Conservation (phyloP, 129 eudicot species). For the Centella asiatica region DNA sequence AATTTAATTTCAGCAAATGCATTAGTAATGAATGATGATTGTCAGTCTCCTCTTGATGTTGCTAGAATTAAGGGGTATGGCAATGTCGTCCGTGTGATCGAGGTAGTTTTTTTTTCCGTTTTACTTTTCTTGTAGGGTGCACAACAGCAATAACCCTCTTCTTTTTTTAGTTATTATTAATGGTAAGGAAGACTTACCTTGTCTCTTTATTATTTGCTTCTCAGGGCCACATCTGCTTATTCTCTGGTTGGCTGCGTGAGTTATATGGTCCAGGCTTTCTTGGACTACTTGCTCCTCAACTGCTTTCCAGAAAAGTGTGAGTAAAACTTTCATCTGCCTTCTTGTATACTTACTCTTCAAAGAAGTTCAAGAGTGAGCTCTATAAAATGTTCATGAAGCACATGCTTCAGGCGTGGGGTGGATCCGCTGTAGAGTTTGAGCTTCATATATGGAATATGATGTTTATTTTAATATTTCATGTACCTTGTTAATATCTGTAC, state of each 20-base stretch:
- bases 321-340: conserved; percentile 19
- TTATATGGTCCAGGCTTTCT: conserved; percentile 85
- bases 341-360: neutral
- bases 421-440: neutral
- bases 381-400: neutral
- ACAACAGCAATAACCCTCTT: neutral
- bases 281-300: conserved; percentile 73
- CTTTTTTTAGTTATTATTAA: neutral
- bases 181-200: neutral
- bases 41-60: conserved; percentile 81
- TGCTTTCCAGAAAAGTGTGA: conserved; percentile 79
- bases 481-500: neutral
- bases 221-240: conserved; percentile 74
- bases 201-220: conserved; percentile 12
- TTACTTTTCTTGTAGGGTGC: neutral
- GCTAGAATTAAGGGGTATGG: conserved; percentile 71
- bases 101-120: conserved; percentile 34
- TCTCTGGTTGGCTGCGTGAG: conserved; percentile 93
- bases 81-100: conserved; percentile 74
- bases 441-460: neutral
- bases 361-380: neutral
- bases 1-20: conserved; percentile 64
- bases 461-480: neutral
- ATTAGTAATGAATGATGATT: conserved; percentile 67
- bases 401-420: neutral